phyloP scores from a whole-genome alignment of 768 basidiomycete species.

The Holtermanniella nyarrowii region DNA sequence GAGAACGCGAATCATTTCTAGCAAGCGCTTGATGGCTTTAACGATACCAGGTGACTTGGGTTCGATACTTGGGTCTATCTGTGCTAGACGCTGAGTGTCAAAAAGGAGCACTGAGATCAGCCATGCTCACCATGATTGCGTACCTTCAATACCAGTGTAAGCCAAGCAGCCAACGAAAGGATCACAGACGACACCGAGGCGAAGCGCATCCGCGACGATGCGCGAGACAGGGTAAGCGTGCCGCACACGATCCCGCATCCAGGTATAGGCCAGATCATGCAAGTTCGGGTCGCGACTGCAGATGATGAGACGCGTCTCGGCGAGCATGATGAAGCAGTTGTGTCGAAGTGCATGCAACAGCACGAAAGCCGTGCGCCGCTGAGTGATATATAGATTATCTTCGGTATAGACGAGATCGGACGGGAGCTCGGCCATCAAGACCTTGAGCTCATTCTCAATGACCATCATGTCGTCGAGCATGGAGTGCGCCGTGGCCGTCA shows the following conservation, averaged over 20 bases:
- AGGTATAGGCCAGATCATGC: background rate
- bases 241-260: background rate
- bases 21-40: too few relatives aligned
- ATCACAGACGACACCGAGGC: slow-evolving; percentile 1
- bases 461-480: background rate
- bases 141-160: slow-evolving; percentile 4
- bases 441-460: slow-evolving; percentile 1
- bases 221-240: slow-evolving; percentile 1
- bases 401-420: slow-evolving; percentile 5
- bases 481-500: background rate
- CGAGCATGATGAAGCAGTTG: slow-evolving; percentile 10
- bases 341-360: slow-evolving; percentile 4
- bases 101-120: too few relatives aligned
- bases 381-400: slow-evolving; percentile 4
- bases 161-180: slow-evolving; percentile 2
- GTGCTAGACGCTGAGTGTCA: too few relatives aligned
- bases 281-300: background rate
- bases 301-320: background rate
- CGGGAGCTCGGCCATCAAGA: slow-evolving; percentile 3
- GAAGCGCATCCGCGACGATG: slow-evolving; percentile 2
- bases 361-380: slow-evolving; percentile 1
- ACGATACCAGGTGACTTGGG: too few relatives aligned
- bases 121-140: too few relatives aligned
- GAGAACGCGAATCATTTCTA: too few relatives aligned
- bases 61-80: too few relatives aligned